Evolutionary conservation across 176 grass and related monocot species (phyloP).

Genomic region (Microstegium vimineum): DNA sequence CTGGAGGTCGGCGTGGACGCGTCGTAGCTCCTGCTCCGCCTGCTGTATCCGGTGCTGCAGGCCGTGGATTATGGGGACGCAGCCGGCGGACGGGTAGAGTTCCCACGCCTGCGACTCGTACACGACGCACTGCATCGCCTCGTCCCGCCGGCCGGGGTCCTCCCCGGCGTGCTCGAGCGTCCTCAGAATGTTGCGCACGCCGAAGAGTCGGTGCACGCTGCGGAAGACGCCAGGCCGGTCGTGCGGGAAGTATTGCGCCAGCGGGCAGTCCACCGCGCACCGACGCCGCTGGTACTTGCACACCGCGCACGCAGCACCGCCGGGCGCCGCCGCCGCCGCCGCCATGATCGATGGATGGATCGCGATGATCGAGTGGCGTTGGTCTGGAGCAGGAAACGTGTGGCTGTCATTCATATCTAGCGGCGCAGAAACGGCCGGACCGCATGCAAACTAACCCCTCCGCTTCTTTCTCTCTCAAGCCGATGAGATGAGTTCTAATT

Average conservation of each 20-base stretch:
- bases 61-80: background rate
- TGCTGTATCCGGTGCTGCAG: background rate
- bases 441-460: too few relatives aligned
- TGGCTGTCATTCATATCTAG: too few relatives aligned
- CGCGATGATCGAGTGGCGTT: too few relatives aligned
- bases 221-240: slow-evolving; percentile 9
- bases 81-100: slow-evolving; percentile 7
- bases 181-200: slow-evolving; percentile 46
- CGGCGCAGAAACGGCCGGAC: too few relatives aligned
- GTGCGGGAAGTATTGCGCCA: slow-evolving; percentile 28
- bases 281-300: slow-evolving; percentile 36
- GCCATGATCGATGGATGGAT: too few relatives aligned
- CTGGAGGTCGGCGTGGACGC: background rate
- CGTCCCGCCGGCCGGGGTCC: background rate
- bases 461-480: too few relatives aligned
- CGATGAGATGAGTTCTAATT: too few relatives aligned
- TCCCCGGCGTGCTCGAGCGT: background rate
- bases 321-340: background rate
- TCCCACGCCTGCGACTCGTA: slow-evolving; percentile 28
- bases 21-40: background rate
- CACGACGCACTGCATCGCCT: slow-evolving; percentile 25
- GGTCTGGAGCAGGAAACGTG: too few relatives aligned
- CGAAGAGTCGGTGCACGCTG: slow-evolving; percentile 32
- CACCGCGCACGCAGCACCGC: slow-evolving; percentile 13
- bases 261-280: slow-evolving; percentile 17